phyloP scores from a whole-genome alignment of 2,329 filamentous ascomycete species.

The Claviceps pusilla region DNA sequence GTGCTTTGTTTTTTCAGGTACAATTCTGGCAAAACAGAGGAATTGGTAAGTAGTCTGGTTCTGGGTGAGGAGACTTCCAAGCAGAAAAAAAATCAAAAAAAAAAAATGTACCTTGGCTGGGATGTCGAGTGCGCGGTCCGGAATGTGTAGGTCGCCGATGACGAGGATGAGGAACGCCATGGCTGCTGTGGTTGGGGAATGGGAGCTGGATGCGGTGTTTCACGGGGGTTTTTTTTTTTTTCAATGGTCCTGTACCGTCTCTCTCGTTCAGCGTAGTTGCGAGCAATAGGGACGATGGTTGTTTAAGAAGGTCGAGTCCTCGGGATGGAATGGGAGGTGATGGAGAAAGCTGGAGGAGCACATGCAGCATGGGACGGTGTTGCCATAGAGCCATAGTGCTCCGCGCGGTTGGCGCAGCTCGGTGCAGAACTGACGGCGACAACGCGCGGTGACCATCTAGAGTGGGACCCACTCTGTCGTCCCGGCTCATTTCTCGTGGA shows the following conservation, averaged over 20 bases:
- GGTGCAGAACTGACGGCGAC: neutral
- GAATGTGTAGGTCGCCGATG: conserved; percentile 87
- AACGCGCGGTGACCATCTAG: neutral
- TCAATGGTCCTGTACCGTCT: too few relatives aligned
- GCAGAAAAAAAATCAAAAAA: neutral
- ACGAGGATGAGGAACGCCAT: conserved; percentile 84
- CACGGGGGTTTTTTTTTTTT: neutral
- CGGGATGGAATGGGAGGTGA: neutral
- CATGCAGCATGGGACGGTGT: neutral
- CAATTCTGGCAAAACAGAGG: neutral
- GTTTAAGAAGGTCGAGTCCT: neutral
- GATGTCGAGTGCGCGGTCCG: conserved; percentile 80
- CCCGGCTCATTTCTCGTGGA: too few relatives aligned
- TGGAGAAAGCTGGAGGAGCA: neutral
- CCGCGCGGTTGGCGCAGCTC: neutral
- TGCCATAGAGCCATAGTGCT: neutral
- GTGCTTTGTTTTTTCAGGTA: neutral
- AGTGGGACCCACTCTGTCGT: neutral
- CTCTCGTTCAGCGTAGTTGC: neutral
- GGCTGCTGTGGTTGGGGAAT: conserved; percentile 16
- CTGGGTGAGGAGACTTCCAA: conserved; percentile 1
- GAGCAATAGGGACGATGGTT: neutral
- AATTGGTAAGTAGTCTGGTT: neutral
- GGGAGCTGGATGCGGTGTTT: too few relatives aligned
- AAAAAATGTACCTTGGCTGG: conserved; percentile 58